Evolutionary conservation across 1,284 basidiomycete genomes (phyloP).

Genomic region (Ganoderma lucidum): DNA sequence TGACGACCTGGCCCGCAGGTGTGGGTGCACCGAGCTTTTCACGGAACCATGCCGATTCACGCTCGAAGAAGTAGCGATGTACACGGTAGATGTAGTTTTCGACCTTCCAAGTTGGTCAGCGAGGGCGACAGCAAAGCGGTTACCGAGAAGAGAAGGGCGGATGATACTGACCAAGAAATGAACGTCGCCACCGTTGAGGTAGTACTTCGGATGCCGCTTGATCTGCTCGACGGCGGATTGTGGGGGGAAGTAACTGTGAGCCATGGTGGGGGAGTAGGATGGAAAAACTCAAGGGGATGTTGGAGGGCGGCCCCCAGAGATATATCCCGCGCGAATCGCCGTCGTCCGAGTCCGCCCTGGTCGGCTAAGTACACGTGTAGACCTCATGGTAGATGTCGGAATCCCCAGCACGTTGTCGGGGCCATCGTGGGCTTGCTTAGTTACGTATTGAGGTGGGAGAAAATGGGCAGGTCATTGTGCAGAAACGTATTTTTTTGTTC

Average conservation of each 20-base stretch:
- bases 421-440: neutral
- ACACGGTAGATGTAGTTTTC: conserved; percentile 62
- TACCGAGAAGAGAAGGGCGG: conserved; percentile 4
- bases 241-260: conserved; percentile 34
- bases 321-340: conserved; percentile 30
- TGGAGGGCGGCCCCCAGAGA: conserved; percentile 29
- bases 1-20: conserved; percentile 52
- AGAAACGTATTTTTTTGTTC: conserved; percentile 5
- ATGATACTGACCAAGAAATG: conserved; percentile 56
- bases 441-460: conserved; percentile 22
- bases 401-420: conserved; percentile 28
- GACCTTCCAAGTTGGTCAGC: conserved; percentile 44
- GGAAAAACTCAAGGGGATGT: conserved; percentile 37
- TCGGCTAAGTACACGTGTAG: conserved; percentile 49
- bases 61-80: conserved; percentile 70
- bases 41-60: conserved; percentile 65
- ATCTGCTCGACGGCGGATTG: conserved; percentile 44
- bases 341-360: conserved; percentile 14
- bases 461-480: neutral
- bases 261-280: conserved; percentile 37
- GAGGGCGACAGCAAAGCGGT: conserved; percentile 7
- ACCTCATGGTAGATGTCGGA: conserved; percentile 42
- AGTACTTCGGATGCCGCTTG: conserved; percentile 55
- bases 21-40: conserved; percentile 51
- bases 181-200: conserved; percentile 61